Evolutionary conservation across 2,329 filamentous ascomycete genomes (phyloP), one percentile per base, ranked within the genome.

Genomic region (Colletotrichum lindemuthianum): DNA sequence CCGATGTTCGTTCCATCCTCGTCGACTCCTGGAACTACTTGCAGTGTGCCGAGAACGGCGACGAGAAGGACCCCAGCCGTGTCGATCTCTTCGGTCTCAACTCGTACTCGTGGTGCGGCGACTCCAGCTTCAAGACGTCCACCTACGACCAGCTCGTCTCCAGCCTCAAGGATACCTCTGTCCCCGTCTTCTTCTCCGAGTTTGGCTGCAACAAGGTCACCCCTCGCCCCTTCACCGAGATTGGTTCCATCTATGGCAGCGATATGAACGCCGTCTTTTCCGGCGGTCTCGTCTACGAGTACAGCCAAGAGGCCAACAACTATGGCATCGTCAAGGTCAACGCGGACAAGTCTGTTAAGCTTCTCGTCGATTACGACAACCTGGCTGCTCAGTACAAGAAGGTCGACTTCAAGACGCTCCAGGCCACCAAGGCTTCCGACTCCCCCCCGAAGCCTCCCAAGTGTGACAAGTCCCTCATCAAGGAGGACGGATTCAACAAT

Each of bases 131-230:
- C 76, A 75, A 85, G 60, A 85, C 82, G 55, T 87, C 88, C 3
- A 84, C 86, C 40, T 93, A 90, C 74, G 79, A 90, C 69, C 78
- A 81, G 15, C 81, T 93, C 40, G 87, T 91, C 51, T 74, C 79
- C 2, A 86, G 88, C 74, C 93, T 95, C 81, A 77, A 82, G 70
- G 82, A 82, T 68, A 86, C 85, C 43, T 86, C 88, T 13, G 84
- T 93, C 41, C 92, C 92, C 37, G 83, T 94, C 71, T 95, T 95
- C 84, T 94, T 92, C 82, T 92, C 90, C 68, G 92, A 96, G 74
- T 90, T 84, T 71, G 92, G 92, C 66, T 95, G 92, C 86, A 95
- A 93, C 80, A 81, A 83, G 41, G 86, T 88, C 12, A 75, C 79
- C n/a, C 89, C 90, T 12, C 90, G 92, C 70, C 78, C 88, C 70